Evolutionary conservation across 2,329 filamentous ascomycete species (phyloP).

Genomic region (Plectosphaerella cucumerina): DNA sequence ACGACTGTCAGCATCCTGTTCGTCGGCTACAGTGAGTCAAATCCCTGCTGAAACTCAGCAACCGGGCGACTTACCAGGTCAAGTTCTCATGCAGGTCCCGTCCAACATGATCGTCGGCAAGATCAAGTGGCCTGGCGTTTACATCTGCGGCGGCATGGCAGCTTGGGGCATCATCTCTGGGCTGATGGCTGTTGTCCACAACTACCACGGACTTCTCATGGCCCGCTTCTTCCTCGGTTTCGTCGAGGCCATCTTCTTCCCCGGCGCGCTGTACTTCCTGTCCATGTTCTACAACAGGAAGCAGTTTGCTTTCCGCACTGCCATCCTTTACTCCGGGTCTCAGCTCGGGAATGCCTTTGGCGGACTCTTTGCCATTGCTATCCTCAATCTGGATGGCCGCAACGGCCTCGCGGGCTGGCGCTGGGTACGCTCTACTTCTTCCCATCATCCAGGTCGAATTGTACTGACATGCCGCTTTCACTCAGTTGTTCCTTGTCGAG

Average conservation of each 20-base stretch:
- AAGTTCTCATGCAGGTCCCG: slow-evolving; percentile 28
- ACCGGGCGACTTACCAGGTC: background rate
- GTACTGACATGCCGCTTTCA: too few species aligned
- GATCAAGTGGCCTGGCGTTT: slow-evolving; percentile 14
- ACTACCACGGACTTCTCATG: slow-evolving; percentile 30
- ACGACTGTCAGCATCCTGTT: slow-evolving; percentile 31
- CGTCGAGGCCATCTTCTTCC: slow-evolving; percentile 28
- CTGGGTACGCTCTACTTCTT: slow-evolving; percentile 36
- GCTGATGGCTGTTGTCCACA: slow-evolving; percentile 41
- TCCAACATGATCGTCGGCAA: slow-evolving; percentile 25
- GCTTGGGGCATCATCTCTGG: slow-evolving; percentile 19
- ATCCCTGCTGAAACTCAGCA: background rate
- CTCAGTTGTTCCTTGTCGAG: slow-evolving; percentile 9
- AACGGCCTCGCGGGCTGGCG: slow-evolving; percentile 56
- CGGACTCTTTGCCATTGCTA: slow-evolving; percentile 26
- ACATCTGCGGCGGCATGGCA: slow-evolving; percentile 15
- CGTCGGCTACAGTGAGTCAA: slow-evolving; percentile 25
- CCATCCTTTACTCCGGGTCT: slow-evolving; percentile 25
- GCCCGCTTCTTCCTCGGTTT: slow-evolving; percentile 12
- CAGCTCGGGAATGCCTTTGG: slow-evolving; percentile 29
- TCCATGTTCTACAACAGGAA: slow-evolving; percentile 35
- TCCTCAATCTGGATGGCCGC: slow-evolving; percentile 59
- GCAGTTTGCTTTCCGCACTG: slow-evolving; percentile 26
- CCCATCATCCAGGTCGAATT: background rate
- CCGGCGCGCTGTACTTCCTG: slow-evolving; percentile 33